A percentile compares a stretch with the other conserved stretches of the same genome.
These are phyloP conservation scores for Candida multigemmis DNA, from an alignment of 805 yeast species.

Conservation along the genomic window DNA sequence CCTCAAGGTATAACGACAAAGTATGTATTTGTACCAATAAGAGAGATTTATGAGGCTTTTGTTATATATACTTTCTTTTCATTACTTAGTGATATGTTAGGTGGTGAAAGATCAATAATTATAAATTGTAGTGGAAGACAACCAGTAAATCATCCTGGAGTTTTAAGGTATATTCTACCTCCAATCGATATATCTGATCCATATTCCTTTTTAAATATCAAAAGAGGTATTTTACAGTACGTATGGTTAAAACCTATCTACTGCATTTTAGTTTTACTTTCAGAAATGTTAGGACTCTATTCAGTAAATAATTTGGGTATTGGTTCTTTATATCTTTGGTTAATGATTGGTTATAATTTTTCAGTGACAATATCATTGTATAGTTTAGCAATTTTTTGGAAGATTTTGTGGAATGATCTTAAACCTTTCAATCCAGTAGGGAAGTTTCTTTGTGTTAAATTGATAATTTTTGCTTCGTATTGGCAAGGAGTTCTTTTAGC, in stretches of 20 bases:
- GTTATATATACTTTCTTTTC: slow-evolving; percentile 91
- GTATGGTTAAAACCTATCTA: slow-evolving; percentile 90
- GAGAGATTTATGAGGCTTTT: slow-evolving; percentile 93
- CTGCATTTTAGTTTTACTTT: slow-evolving; percentile 43
- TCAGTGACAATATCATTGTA: slow-evolving; percentile 79
- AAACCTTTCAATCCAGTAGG: slow-evolving; percentile 81
- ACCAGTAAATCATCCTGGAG: slow-evolving; percentile 62
- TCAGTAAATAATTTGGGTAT: slow-evolving; percentile 40
- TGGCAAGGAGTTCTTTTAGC: slow-evolving; percentile 82
- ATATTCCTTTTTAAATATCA: slow-evolving; percentile 60
- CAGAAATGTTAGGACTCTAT: slow-evolving; percentile 41
- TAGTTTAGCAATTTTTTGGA: slow-evolving; percentile 87
- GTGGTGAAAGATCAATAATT: slow-evolving; percentile 86
- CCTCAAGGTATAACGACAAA: slow-evolving; percentile 31
- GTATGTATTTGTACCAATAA: slow-evolving; percentile 55
- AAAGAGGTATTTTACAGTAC: slow-evolving; percentile 83
- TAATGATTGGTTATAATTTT: slow-evolving; percentile 62
- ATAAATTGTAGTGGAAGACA: slow-evolving; percentile 59
- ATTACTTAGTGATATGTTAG: slow-evolving; percentile 70
- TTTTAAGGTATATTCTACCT: slow-evolving; percentile 37
- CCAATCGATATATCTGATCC: slow-evolving; percentile 85
- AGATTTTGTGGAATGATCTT: slow-evolving; percentile 71
- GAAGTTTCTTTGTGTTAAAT: slow-evolving; percentile 85
- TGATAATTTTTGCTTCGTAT: slow-evolving; percentile 93
- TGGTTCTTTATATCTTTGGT: slow-evolving; percentile 49